phyloP scores from a whole-genome alignment of 805 yeast genomes.

The Schizosaccharomyces osmophilus region DNA sequence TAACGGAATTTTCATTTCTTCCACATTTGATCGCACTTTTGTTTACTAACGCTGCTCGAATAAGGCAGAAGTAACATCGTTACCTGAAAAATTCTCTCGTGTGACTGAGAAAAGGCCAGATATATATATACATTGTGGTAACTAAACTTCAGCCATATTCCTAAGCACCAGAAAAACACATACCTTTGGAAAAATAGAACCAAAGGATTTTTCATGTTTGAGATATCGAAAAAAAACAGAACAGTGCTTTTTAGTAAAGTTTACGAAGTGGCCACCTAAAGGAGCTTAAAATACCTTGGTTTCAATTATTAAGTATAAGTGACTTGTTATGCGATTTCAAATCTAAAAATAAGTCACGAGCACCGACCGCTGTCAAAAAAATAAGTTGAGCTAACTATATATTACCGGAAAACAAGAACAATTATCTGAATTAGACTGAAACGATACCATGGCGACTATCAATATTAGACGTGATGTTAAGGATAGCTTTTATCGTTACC shows the following conservation, averaged over 20 bases:
- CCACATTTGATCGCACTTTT: no score
- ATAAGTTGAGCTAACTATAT: background rate
- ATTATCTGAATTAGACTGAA: background rate
- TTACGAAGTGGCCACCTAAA: background rate
- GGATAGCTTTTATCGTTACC: conserved; percentile 96
- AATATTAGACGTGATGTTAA: conserved; percentile 86
- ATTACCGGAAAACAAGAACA: background rate
- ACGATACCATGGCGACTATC: background rate
- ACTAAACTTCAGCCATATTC: background rate
- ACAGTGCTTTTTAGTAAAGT: background rate
- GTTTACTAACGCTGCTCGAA: no score
- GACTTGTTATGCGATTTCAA: background rate
- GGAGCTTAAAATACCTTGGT: background rate
- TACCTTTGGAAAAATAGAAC: background rate
- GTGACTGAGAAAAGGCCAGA: background rate
- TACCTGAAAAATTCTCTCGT: background rate
- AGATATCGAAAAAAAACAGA: background rate
- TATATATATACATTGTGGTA: background rate
- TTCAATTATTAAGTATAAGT: background rate
- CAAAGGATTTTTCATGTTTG: background rate
- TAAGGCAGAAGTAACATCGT: no score
- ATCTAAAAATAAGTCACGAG: background rate
- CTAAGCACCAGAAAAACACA: background rate
- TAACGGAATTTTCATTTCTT: no score
- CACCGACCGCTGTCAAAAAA: background rate